Evolutionary conservation across 2,329 filamentous ascomycete genomes (phyloP).

Genomic region (Colletotrichum scovillei): DNA sequence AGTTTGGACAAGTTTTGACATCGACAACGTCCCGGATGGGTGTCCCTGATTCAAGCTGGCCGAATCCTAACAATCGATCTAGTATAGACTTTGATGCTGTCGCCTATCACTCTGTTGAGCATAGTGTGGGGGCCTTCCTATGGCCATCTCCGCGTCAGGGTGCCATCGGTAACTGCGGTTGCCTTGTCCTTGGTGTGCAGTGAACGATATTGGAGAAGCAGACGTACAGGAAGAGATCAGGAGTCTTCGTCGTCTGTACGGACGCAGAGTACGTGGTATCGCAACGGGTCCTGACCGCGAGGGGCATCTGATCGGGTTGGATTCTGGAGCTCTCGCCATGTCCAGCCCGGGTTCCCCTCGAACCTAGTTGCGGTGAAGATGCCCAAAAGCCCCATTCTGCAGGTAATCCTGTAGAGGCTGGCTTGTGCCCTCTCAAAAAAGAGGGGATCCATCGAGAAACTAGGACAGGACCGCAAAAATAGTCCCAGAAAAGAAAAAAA

Average conservation of each 20-base stretch:
- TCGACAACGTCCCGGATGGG: neutral
- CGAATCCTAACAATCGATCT: neutral
- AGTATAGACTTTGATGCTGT: neutral
- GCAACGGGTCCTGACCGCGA: conserved; percentile 12
- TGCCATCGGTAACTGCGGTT: conserved; percentile 26
- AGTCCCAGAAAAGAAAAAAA: neutral
- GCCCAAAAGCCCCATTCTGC: conserved; percentile 31
- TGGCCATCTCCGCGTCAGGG: neutral
- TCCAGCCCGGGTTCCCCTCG: conserved; percentile 24
- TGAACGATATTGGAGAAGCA: neutral
- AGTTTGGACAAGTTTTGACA: neutral
- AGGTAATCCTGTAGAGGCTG: conserved; percentile 33
- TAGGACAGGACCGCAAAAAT: neutral
- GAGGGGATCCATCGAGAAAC: conserved; percentile 20
- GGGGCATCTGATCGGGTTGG: conserved; percentile 29
- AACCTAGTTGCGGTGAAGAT: conserved; percentile 34
- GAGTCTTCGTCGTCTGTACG: neutral
- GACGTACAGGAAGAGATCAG: neutral
- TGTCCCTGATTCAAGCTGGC: conserved; percentile 17
- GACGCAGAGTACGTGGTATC: conserved; percentile 3
- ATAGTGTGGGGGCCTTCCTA: neutral
- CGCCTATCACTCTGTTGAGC: neutral
- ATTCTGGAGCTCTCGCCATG: conserved; percentile 15
- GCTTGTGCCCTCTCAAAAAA: conserved; percentile 14
- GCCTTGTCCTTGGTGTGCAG: neutral